Conservation (phyloP, 2,329 filamentous ascomycete species). For the Raffaelea deltoideospora region DNA sequence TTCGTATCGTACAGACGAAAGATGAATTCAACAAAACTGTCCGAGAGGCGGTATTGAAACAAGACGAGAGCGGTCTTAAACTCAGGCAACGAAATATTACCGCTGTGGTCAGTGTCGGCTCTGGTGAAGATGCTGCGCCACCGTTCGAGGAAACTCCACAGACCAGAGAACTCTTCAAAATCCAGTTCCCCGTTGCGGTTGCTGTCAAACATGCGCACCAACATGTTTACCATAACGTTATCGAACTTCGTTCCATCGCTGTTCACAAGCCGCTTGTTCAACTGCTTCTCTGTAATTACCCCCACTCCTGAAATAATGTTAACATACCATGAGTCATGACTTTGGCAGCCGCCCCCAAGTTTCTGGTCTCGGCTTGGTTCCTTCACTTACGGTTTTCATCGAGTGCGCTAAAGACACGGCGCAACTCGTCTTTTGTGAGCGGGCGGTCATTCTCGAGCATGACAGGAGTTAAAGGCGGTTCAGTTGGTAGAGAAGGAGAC, state of each 20-base stretch:
- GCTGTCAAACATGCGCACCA: conserved; percentile 99
- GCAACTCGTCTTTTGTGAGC: too few relatives aligned
- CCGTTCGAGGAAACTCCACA: conserved; percentile 90
- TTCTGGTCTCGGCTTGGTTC: too few relatives aligned
- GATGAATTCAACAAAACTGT: conserved; percentile 67
- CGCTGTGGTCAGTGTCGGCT: conserved; percentile 77
- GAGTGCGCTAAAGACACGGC: too few relatives aligned
- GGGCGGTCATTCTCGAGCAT: too few relatives aligned
- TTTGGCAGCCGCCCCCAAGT: too few relatives aligned
- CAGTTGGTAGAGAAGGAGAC: too few relatives aligned
- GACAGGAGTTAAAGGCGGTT: too few relatives aligned
- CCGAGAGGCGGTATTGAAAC: conserved; percentile 83
- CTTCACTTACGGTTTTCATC: too few relatives aligned
- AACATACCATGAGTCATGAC: too few relatives aligned
- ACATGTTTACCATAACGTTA: conserved; percentile 87
- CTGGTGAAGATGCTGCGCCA: conserved; percentile 93
- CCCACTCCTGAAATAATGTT: conserved; percentile 44
- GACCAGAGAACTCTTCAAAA: conserved; percentile 88
- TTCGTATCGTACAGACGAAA: conserved; percentile 83
- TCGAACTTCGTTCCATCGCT: conserved; percentile 92
- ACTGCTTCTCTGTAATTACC: conserved; percentile 70
- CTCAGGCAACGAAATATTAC: conserved; percentile 73
- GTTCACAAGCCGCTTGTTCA: conserved; percentile 84
- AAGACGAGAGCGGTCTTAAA: conserved; percentile 82
- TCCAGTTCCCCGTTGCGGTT: conserved; percentile 80